Percentiles rank a stretch among this genome's conserved stretches.
phyloP scores from a whole-genome alignment of 306 rosid species.

The Quercus alba region DNA sequence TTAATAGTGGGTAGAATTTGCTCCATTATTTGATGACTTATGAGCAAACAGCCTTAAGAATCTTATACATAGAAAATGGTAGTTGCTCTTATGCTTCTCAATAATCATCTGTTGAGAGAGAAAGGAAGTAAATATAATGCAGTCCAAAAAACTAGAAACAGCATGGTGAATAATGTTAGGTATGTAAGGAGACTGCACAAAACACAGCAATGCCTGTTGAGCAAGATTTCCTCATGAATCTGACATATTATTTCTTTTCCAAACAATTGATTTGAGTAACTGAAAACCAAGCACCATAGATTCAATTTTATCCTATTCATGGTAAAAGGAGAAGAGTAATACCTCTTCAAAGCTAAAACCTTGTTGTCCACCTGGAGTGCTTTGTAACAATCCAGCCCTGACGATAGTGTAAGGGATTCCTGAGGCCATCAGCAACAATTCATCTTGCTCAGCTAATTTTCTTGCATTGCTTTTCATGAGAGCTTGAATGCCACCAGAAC shows the following conservation, averaged over 20 bases:
- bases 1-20: background rate
- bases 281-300: background rate
- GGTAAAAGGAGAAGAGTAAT: constrained; percentile 6
- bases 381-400: constrained; percentile 59
- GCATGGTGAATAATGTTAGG: background rate
- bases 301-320: constrained; percentile 1
- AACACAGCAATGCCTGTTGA: background rate
- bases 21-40: background rate
- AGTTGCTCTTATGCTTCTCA: background rate
- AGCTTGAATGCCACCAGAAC: constrained; percentile 70
- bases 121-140: background rate
- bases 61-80: background rate
- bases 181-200: background rate
- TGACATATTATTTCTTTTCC: background rate
- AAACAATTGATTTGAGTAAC: background rate
- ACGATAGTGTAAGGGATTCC: constrained; percentile 85
- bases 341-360: constrained; percentile 90
- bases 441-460: constrained; percentile 83
- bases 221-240: background rate
- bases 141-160: background rate
- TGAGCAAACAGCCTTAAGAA: background rate
- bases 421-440: constrained; percentile 43
- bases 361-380: constrained; percentile 74
- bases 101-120: background rate
- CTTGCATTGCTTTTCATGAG: constrained; percentile 66